phyloP scores from a whole-genome alignment of 1,284 basidiomycete species.

The Entoloma clypeatum region DNA sequence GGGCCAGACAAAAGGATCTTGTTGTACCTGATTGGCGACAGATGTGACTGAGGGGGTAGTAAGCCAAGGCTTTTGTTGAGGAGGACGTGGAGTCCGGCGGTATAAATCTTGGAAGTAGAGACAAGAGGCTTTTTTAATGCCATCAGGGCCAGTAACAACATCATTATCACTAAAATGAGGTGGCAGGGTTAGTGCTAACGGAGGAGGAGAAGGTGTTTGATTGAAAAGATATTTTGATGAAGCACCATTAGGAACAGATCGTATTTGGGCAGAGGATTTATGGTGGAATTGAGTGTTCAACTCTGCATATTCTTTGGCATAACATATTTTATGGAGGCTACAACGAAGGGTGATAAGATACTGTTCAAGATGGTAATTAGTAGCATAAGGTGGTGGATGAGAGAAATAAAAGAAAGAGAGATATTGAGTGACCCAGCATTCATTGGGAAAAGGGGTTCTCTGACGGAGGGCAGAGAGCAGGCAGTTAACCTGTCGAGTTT shows the following conservation, averaged over 20 bases:
- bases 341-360: neutral
- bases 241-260: neutral
- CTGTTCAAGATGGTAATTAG: neutral
- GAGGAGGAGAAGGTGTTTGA: neutral
- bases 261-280: neutral
- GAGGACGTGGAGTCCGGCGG: neutral
- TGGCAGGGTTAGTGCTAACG: neutral
- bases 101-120: slow-evolving; percentile 7
- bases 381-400: neutral
- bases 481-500: neutral
- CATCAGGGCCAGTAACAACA: slow-evolving; percentile 1
- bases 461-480: neutral
- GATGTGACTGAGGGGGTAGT: slow-evolving; percentile 2
- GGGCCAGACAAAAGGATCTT: slow-evolving; percentile 26
- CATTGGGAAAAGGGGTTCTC: neutral
- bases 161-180: neutral
- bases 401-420: neutral
- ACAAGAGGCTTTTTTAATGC: neutral
- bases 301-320: neutral
- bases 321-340: neutral
- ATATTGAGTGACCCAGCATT: neutral
- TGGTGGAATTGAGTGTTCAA: neutral
- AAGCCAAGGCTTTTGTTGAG: slow-evolving; percentile 12
- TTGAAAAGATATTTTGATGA: neutral
- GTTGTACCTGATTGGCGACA: neutral